These are phyloP conservation scores for Podospora tetraspora DNA, from an alignment of 495 filamentous ascomycete species.

Conservation along the genomic window DNA sequence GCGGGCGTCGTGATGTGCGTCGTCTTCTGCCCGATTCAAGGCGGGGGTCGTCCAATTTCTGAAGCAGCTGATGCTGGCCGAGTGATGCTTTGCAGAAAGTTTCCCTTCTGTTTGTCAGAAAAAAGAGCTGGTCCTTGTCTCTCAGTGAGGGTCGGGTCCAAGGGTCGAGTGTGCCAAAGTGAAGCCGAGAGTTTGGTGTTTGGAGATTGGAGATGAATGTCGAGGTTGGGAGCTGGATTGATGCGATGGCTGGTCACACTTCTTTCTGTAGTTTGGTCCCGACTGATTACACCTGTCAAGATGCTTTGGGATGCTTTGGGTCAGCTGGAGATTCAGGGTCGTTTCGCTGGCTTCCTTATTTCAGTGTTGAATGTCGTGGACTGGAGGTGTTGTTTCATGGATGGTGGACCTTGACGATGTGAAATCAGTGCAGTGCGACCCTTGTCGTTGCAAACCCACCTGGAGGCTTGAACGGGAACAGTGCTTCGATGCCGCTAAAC, in stretches of 20 bases:
- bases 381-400: not conserved
- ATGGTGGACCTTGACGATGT: not conserved
- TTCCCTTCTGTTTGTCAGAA: not conserved
- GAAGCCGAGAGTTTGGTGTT: not conserved
- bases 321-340: not conserved
- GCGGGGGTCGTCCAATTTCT: not conserved
- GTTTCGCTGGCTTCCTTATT: not conserved
- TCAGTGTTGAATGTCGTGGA: not conserved
- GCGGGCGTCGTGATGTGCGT: not conserved
- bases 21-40: not conserved
- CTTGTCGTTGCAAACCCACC: not conserved
- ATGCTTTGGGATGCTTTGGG: not conserved
- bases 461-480: not conserved
- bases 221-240: not conserved
- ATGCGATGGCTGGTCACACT: not conserved
- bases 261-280: not conserved
- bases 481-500: not conserved
- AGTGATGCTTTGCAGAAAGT: not conserved
- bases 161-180: not conserved
- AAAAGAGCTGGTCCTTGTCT: not conserved
- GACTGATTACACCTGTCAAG: not conserved
- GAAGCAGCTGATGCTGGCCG: not conserved
- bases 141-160: not conserved
- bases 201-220: not conserved
- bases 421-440: not conserved